Evolutionary conservation across 768 basidiomycete genomes (phyloP).

Genomic region (Wakefieldia striispora): DNA sequence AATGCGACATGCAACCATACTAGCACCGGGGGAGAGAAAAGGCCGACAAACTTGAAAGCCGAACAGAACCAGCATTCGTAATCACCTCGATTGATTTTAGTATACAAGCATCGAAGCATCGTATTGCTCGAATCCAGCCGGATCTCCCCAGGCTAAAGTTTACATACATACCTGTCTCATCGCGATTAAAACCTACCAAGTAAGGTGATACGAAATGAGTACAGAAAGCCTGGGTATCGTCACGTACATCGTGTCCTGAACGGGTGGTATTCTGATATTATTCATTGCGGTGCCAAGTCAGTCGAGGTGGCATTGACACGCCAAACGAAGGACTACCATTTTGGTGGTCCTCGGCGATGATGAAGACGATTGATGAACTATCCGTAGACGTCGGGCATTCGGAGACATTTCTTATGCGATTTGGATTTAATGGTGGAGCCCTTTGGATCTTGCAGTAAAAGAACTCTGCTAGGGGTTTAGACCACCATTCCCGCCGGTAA

Average conservation of each 20-base stretch:
- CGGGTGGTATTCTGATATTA: too few relatives aligned
- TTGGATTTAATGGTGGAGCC: background rate
- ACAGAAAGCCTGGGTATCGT: too few relatives aligned
- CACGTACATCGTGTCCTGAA: background rate
- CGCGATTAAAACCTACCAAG: too few relatives aligned
- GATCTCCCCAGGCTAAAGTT: background rate
- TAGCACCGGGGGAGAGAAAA: background rate
- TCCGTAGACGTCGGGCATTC: slow-evolving; percentile 1
- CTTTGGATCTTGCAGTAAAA: background rate
- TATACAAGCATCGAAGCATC: background rate
- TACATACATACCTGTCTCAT: too few relatives aligned
- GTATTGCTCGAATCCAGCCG: background rate
- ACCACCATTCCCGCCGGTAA: slow-evolving; percentile 9
- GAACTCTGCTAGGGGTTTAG: background rate
- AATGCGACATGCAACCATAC: background rate
- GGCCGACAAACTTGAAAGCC: background rate
- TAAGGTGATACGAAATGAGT: too few relatives aligned
- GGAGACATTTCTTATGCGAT: background rate
- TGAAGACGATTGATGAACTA: background rate
- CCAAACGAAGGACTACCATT: too few relatives aligned
- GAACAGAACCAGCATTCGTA: background rate
- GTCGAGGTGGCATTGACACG: too few relatives aligned
- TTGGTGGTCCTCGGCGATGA: too few relatives aligned
- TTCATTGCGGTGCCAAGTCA: too few relatives aligned
- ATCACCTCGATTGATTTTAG: background rate